These are phyloP conservation scores for Linnemannia exigua DNA, from an alignment of 192 early-diverging fungal species.

Conservation along the genomic window DNA sequence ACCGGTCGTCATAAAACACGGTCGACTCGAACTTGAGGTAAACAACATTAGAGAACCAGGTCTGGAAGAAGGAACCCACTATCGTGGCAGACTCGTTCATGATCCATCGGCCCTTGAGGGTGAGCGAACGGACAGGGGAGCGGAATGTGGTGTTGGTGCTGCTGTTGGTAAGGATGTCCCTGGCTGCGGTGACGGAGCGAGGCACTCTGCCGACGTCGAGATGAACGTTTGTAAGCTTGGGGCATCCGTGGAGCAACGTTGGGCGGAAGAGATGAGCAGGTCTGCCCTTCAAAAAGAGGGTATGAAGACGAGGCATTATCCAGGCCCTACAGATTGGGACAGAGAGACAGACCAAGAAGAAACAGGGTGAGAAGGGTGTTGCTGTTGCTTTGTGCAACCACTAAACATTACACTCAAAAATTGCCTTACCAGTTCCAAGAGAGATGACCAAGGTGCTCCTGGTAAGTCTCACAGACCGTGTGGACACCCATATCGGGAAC, in stretches of 20 bases:
- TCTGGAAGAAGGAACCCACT: background rate
- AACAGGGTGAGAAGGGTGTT: background rate
- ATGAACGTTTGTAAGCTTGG: slow-evolving; percentile 11
- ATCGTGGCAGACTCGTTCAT: background rate
- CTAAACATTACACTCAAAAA: background rate
- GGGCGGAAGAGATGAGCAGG: slow-evolving; percentile 36
- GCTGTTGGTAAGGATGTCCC: background rate
- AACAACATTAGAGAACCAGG: slow-evolving; percentile 1
- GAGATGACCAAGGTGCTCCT: background rate
- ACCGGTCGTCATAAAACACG: background rate
- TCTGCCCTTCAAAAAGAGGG: background rate
- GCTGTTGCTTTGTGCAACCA: background rate
- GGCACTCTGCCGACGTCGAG: slow-evolving; percentile 11
- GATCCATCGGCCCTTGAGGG: slow-evolving; percentile 30
- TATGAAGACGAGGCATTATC: slow-evolving; percentile 19
- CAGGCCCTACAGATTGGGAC: slow-evolving; percentile 26
- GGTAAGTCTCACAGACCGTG: background rate
- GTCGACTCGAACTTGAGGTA: slow-evolving; percentile 9
- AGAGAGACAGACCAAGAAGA: background rate
- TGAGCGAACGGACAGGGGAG: slow-evolving; percentile 5
- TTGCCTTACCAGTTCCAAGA: slow-evolving; percentile 33
- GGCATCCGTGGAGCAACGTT: slow-evolving; percentile 2
- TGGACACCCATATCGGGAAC: slow-evolving; percentile 9
- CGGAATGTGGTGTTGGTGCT: background rate
- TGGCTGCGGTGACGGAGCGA: background rate